phyloP scores from a whole-genome alignment of 441 rosid species.

The Viola pubescens region DNA sequence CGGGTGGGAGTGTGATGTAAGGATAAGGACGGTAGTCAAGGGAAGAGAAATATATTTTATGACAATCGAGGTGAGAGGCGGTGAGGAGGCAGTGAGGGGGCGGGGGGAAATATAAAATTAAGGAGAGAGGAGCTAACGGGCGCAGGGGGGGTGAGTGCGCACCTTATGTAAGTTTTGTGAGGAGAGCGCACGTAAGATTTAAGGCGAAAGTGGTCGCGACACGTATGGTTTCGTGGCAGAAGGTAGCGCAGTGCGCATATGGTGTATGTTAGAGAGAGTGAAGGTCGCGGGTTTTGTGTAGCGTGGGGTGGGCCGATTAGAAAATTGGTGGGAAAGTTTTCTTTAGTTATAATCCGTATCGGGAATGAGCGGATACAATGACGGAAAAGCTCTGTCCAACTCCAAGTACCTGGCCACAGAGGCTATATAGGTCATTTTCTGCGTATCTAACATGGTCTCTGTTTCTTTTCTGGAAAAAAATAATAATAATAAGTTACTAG shows the following conservation, averaged over 20 bases:
- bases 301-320: no score
- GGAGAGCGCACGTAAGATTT: conserved; percentile 18
- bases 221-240: conserved; percentile 13
- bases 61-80: not conserved
- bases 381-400: no score
- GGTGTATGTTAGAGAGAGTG: conserved; percentile 12
- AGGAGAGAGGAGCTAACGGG: conserved; percentile 7
- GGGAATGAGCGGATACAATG: no score
- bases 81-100: not conserved
- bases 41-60: no score
- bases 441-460: no score
- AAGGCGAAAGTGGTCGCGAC: conserved; percentile 16
- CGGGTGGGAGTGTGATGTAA: not conserved
- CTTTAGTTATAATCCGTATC: no score
- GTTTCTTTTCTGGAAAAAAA: no score
- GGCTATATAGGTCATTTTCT: no score
- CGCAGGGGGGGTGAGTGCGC: conserved; percentile 19
- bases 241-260: not conserved
- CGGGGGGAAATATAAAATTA: not conserved
- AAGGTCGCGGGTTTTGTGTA: conserved; percentile 2
- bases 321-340: no score
- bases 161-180: conserved; percentile 12
- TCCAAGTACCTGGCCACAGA: no score
- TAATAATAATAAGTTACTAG: no score
- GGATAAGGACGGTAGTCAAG: not conserved